Percentiles rank a stretch among this genome's conserved stretches.
phyloP scores from a whole-genome alignment of 2,329 filamentous ascomycete genomes.

The Xylariales sp. region DNA sequence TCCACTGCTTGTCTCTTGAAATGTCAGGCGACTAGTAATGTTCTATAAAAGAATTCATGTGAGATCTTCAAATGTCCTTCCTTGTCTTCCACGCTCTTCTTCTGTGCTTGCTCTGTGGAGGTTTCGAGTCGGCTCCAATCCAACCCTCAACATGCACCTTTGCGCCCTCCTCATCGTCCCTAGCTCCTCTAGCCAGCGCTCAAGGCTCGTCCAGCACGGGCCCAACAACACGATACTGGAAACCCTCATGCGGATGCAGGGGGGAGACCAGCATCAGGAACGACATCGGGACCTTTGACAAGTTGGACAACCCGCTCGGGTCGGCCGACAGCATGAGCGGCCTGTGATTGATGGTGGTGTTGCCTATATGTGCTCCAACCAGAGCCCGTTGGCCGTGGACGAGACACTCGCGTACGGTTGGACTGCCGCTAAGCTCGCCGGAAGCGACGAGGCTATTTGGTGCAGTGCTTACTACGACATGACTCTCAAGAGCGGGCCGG shows the following conservation, averaged over 20 bases:
- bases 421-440: constrained; percentile 53
- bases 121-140: too few relatives aligned
- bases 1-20: too few relatives aligned
- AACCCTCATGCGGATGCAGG: constrained; percentile 60
- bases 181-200: constrained; percentile 12
- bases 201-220: constrained; percentile 23
- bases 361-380: constrained; percentile 57
- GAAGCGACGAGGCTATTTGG: constrained; percentile 54
- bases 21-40: too few relatives aligned
- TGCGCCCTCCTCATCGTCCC: constrained; percentile 13
- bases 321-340: constrained; percentile 44
- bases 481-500: constrained; percentile 50
- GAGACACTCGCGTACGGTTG: constrained; percentile 58
- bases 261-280: constrained; percentile 48
- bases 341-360: constrained; percentile 50
- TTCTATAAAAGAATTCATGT: too few relatives aligned
- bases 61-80: too few relatives aligned
- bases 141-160: constrained; percentile 22
- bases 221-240: constrained; percentile 51
- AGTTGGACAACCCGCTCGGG: constrained; percentile 48
- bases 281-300: constrained; percentile 51
- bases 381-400: constrained; percentile 58
- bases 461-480: constrained; percentile 62
- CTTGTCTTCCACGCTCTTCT: not conserved
- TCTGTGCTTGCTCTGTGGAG: not conserved